Percentiles rank a stretch among this genome's conserved stretches.
These are phyloP conservation scores for Oryza coarctata DNA, from an alignment of 176 grass and related monocot genomes.

Conservation along the genomic window DNA sequence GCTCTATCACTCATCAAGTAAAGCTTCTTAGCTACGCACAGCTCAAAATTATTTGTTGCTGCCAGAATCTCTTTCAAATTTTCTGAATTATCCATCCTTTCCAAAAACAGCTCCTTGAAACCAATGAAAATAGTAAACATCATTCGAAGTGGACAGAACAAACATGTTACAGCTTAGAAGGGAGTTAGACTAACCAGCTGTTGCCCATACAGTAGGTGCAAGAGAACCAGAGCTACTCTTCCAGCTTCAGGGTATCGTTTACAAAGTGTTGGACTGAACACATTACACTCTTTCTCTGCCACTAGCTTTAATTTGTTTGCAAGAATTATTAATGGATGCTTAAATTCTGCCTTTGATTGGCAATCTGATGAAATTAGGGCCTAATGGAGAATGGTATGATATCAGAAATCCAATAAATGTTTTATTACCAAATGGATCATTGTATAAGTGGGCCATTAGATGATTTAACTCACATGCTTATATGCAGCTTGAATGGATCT, in stretches of 20 bases:
- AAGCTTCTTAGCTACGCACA: constrained; percentile 65
- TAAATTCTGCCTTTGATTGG: constrained; percentile 45
- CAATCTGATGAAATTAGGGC: constrained; percentile 45
- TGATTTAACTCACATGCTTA: constrained; percentile 57
- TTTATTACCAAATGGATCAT: constrained; percentile 8
- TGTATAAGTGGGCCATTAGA: not conserved
- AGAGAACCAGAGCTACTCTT: constrained; percentile 52
- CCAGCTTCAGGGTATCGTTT: constrained; percentile 72
- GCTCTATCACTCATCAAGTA: constrained; percentile 44
- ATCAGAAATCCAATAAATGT: not conserved
- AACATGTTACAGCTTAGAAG: constrained; percentile 21
- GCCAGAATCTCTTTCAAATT: constrained; percentile 58
- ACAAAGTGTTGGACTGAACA: constrained; percentile 62
- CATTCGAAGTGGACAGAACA: constrained; percentile 32
- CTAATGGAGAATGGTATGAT: constrained; percentile 44
- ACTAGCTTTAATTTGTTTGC: constrained; percentile 65
- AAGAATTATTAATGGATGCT: constrained; percentile 64
- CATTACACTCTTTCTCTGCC: constrained; percentile 63
- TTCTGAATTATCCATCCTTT: constrained; percentile 44
- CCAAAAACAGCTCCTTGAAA: constrained; percentile 66
- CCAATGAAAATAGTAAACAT: constrained; percentile 39
- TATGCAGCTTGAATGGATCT: constrained; percentile 77
- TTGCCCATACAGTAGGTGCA: constrained; percentile 74
- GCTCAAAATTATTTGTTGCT: constrained; percentile 69
- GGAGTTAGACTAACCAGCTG: constrained; percentile 60